Evolutionary conservation across 345 rosid genomes (phyloP).

Genomic region (Populus ilicifolia): DNA sequence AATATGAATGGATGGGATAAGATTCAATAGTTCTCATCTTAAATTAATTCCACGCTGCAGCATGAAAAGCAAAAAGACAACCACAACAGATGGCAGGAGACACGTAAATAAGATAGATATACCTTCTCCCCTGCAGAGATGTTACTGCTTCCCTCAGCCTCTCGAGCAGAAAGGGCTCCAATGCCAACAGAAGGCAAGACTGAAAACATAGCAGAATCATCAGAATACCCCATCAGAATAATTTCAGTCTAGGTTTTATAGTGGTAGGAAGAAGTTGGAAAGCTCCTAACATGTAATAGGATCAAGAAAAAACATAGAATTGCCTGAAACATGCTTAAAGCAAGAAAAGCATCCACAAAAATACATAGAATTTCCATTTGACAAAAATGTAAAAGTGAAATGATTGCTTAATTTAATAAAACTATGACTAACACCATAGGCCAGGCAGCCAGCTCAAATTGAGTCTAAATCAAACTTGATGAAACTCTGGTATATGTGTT

Average conservation of each 20-base stretch:
- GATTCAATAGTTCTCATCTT: not conserved
- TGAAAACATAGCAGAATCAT: constrained; percentile 24
- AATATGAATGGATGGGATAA: not conserved
- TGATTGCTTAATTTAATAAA: not conserved
- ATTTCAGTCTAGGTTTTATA: not conserved
- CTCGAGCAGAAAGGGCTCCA: constrained; percentile 94
- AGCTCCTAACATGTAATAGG: not conserved
- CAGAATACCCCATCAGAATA: not conserved
- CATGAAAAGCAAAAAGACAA: not conserved
- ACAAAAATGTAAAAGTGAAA: not conserved
- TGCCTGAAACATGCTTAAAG: not conserved
- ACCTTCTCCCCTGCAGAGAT: constrained; percentile 90
- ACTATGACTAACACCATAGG: not conserved
- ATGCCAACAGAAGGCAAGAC: constrained; percentile 95
- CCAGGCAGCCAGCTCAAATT: not conserved
- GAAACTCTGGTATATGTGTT: not conserved
- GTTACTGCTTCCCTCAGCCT: constrained; percentile 92
- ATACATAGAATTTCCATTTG: not conserved
- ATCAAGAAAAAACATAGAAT: not conserved
- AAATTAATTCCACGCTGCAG: not conserved
- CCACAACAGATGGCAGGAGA: not conserved
- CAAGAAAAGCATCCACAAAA: not conserved
- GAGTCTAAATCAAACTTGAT: not conserved
- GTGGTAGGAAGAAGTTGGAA: not conserved
- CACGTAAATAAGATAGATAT: not conserved